A percentile compares a stretch with the other conserved stretches of the same genome.
Conservation (phyloP, 768 basidiomycete species). For the Baorangia bicolor region DNA sequence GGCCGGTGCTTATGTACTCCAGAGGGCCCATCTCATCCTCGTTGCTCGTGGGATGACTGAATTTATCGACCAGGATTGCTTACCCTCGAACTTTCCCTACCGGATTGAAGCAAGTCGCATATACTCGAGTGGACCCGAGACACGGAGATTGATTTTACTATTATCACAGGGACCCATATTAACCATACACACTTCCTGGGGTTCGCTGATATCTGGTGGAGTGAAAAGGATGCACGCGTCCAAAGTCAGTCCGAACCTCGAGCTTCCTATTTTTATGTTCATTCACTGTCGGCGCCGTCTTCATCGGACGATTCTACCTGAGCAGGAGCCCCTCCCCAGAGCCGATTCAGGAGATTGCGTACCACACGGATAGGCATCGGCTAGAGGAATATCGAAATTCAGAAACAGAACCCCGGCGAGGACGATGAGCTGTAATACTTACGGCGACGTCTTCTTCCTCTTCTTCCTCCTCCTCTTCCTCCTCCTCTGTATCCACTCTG, state of each 20-base stretch:
- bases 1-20: too few relatives aligned
- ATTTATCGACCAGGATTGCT: too few relatives aligned
- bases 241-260: background rate
- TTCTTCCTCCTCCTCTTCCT: constrained; percentile 26
- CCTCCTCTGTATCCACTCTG: constrained; percentile 34
- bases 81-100: too few relatives aligned
- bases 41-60: background rate
- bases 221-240: too few relatives aligned
- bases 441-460: constrained; percentile 48
- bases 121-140: too few relatives aligned
- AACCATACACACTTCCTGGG: too few relatives aligned
- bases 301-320: constrained; percentile 24
- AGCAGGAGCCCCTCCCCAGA: constrained; percentile 47
- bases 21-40: too few relatives aligned
- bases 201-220: too few relatives aligned
- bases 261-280: background rate
- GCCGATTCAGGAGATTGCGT: constrained; percentile 55
- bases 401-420: background rate
- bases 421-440: constrained; percentile 15
- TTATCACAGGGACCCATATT: too few relatives aligned
- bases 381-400: constrained; percentile 31
- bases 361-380: constrained; percentile 58
- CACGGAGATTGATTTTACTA: too few relatives aligned
- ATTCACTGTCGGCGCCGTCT: background rate
- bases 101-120: too few relatives aligned